Evolutionary conservation across 2,329 filamentous ascomycete species (phyloP).

Genomic region (Pseudogymnoascus pannorum): DNA sequence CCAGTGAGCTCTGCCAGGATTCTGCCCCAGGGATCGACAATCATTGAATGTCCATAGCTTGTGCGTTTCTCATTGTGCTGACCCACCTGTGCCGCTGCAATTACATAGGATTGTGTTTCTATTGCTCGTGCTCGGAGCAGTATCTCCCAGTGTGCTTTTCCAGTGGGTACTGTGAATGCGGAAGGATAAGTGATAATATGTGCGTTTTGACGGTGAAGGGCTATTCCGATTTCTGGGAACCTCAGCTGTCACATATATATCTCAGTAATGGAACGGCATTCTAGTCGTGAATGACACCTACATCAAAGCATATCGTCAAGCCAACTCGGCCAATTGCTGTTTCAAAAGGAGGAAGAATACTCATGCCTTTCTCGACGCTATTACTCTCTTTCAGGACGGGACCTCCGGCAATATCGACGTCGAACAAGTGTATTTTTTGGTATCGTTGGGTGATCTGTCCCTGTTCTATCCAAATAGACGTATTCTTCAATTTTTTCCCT

Average conservation of each 20-base stretch:
- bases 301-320: slow-evolving; percentile 81
- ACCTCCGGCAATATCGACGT: slow-evolving; percentile 53
- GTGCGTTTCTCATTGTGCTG: slow-evolving; percentile 64
- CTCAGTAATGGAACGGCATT: not conserved
- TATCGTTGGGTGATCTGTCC: slow-evolving; percentile 59
- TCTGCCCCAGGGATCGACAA: slow-evolving; percentile 80
- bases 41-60: slow-evolving; percentile 81
- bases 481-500: slow-evolving; percentile 52
- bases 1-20: slow-evolving; percentile 60
- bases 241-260: slow-evolving; percentile 44
- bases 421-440: slow-evolving; percentile 88
- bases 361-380: slow-evolving; percentile 60
- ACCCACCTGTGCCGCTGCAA: slow-evolving; percentile 79
- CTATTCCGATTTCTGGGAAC: slow-evolving; percentile 68
- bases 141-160: slow-evolving; percentile 76
- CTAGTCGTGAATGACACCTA: slow-evolving; percentile 27
- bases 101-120: slow-evolving; percentile 79
- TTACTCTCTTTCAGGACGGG: slow-evolving; percentile 54
- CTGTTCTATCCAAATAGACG: slow-evolving; percentile 56
- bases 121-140: slow-evolving; percentile 75
- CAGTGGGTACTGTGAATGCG: slow-evolving; percentile 83
- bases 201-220: slow-evolving; percentile 58
- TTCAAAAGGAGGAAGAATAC: slow-evolving; percentile 62
- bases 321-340: slow-evolving; percentile 69
- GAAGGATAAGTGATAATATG: slow-evolving; percentile 81